A percentile compares a stretch with the other conserved stretches of the same genome.
Evolutionary conservation across 139 green algal species (phyloP).

Genomic region (Desmodesmus armatus): DNA sequence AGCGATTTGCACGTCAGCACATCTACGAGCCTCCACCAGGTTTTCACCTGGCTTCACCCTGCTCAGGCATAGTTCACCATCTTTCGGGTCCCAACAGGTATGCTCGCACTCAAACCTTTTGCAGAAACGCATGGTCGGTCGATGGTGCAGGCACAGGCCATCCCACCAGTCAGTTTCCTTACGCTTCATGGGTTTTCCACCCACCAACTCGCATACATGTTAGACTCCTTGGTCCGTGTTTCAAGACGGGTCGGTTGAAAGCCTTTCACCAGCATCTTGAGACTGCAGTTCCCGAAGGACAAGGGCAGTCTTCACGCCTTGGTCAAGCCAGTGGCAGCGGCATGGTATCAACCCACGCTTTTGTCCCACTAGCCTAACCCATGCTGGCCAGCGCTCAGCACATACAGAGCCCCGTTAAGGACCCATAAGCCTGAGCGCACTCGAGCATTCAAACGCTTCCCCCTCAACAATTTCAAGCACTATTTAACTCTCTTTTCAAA

Average conservation of each 20-base stretch:
- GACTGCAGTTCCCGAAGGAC: slow-evolving; percentile 76
- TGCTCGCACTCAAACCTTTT: slow-evolving; percentile 92
- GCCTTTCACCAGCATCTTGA: slow-evolving; percentile 88
- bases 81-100: slow-evolving; percentile 93
- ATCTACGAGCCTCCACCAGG: slow-evolving; percentile 95
- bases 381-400: slow-evolving; percentile 86
- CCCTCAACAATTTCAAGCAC: slow-evolving; percentile 95
- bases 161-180: slow-evolving; percentile 91
- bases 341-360: slow-evolving; percentile 63
- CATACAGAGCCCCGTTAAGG: slow-evolving; percentile 74
- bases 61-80: slow-evolving; percentile 97
- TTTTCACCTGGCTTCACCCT: slow-evolving; percentile 95
- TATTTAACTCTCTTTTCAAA: slow-evolving; percentile 98
- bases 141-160: slow-evolving; percentile 82
- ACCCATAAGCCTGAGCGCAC: slow-evolving; percentile 81
- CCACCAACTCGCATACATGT: slow-evolving; percentile 93
- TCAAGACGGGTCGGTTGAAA: slow-evolving; percentile 91
- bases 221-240: slow-evolving; percentile 98
- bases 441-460: slow-evolving; percentile 86
- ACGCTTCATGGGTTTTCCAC: slow-evolving; percentile 92
- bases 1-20: slow-evolving; percentile 98
- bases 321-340: slow-evolving; percentile 70
- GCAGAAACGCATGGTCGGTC: slow-evolving; percentile 92
- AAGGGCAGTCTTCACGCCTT: slow-evolving; percentile 78
- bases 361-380: slow-evolving; percentile 81